Percentiles rank a stretch among this genome's conserved stretches.
Evolutionary conservation across 768 basidiomycete species (phyloP).

Genomic region (Paxillus involutus): DNA sequence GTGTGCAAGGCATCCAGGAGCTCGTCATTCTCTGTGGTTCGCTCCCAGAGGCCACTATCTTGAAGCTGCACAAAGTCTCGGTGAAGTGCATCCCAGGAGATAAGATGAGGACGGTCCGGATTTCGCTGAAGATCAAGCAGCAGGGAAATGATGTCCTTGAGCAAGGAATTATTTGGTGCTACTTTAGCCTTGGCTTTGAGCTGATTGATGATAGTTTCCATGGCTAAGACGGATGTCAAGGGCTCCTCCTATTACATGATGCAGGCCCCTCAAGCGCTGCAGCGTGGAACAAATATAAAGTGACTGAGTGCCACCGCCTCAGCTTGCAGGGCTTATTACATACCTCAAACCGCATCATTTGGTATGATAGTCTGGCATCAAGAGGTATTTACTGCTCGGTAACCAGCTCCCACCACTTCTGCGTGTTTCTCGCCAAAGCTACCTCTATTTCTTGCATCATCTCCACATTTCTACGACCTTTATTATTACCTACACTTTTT

Average conservation of each 20-base stretch:
- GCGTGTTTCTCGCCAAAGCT: not conserved
- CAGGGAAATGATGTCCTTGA: constrained; percentile 19
- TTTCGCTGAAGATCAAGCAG: constrained; percentile 21
- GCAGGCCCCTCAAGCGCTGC: too few species aligned
- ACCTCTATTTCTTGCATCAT: not conserved
- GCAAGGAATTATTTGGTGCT: constrained; percentile 13
- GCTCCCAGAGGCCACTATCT: constrained; percentile 26
- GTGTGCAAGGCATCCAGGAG: constrained; percentile 25
- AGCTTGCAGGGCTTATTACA: too few species aligned
- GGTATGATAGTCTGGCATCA: too few species aligned
- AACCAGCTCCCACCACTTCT: too few species aligned
- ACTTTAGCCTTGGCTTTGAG: constrained; percentile 16
- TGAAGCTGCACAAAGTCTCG: constrained; percentile 21
- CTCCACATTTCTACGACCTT: not conserved
- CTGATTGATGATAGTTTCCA: constrained; percentile 29
- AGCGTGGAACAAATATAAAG: not conserved
- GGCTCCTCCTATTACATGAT: not conserved
- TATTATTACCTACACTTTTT: not conserved
- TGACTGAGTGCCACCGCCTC: not conserved
- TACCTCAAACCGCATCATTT: too few species aligned
- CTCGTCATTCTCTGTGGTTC: constrained; percentile 23
- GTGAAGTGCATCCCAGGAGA: constrained; percentile 25
- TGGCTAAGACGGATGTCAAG: not conserved
- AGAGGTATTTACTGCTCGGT: too few species aligned
- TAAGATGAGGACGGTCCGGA: constrained; percentile 13